Evolutionary conservation across 2,329 filamentous ascomycete species (phyloP), one percentile per base, ranked within the genome.

Genomic region (Trichophyton mentagrophytes): DNA sequence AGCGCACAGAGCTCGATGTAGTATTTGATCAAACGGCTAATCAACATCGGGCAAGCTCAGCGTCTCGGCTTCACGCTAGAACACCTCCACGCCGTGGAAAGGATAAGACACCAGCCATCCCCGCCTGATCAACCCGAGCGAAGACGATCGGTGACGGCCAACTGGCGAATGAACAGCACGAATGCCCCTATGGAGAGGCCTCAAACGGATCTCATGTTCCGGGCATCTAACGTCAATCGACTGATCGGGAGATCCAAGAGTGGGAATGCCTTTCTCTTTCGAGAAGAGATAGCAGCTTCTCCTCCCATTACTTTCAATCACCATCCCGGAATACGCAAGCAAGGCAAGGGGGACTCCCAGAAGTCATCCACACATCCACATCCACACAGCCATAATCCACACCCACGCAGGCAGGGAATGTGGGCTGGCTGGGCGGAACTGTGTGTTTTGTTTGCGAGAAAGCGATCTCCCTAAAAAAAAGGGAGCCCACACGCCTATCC

Each of bases 21-120:
- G 46, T 51, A 51, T 51, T 33, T 55, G 51, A 55, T 55, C 51
- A 33, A 55, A 55, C 51, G 27, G 30, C 51, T 55, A 55, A 55
- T 55, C 51, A 36, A 55, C n/a, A 55, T 55, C 17, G 51, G 51
- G 51, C 13, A 55, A 55, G 51, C 27, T 55, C 51, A 51, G 33
- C 46, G 46, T 51, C 46, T 51, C 46, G 46, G 46, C 46, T 51
- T 51, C 22, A 55, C 51, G 51, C 51, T 55, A 55, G 51, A 55
- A 55, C 51, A 33, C 27, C 11, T 25, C 27, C 51, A 51, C 46
- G 46, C 46, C 46, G 46, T 27, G 25, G 46, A 51, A 51, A 47
- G 33, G 33, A 38, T 38, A 51, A 51, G 13, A 44, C 40, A 15
- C 27, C n/a, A 44, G 33, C 33, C 44, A 47, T 47, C 44, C 46